Evolutionary conservation across 805 yeast genomes (phyloP), one percentile per base, ranked within the genome.

Genomic region (Clavispora fructus): DNA sequence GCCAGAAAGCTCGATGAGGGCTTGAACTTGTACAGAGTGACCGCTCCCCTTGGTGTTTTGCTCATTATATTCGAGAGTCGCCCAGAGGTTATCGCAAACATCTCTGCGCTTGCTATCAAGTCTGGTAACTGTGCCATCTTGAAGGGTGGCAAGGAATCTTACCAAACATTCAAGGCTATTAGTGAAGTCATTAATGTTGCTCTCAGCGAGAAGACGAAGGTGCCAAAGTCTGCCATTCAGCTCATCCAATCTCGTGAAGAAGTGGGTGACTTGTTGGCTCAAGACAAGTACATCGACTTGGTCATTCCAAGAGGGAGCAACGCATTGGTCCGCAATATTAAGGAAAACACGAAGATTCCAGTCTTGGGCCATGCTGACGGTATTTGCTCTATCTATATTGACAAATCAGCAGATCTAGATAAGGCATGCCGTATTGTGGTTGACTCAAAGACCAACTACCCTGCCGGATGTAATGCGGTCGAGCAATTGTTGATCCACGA

Each of bases 301-400:
- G 99, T 94, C 19, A 89, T 94, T 58, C 99, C 99, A 50, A 79
- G 99, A 59, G 99, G 99, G n/a, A 87, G 96, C 27, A 94, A 94
- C 60, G 92, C 83, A 52, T 76, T 94, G 48, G 99, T 94, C 35
- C 79, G 87, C 56, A 81, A 76, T 63, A 91, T 94, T 64, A 94
- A 95, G 68, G 76, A 79, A 25, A 80, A 80, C 62, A 92, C 99
- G 23, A 89, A 89, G 63, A 95, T 94, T 57, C 98, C 99, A 6
- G 99, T 94, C 7, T 69, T 94, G 61, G 99, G 99, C 46, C 99
- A 94, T 64, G 99, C 99, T 8, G 98, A 94, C 67, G 99, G 99
- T 40, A 85, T 92, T 50, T 94, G 99, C 67, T 83, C 97, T 1
- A 79, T 92, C 7, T 94, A 80, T 58, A 74, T 92, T 25, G 95